Conservation (phyloP, 1,139 yeast species). For the Scheffersomyces parashehatae region DNA sequence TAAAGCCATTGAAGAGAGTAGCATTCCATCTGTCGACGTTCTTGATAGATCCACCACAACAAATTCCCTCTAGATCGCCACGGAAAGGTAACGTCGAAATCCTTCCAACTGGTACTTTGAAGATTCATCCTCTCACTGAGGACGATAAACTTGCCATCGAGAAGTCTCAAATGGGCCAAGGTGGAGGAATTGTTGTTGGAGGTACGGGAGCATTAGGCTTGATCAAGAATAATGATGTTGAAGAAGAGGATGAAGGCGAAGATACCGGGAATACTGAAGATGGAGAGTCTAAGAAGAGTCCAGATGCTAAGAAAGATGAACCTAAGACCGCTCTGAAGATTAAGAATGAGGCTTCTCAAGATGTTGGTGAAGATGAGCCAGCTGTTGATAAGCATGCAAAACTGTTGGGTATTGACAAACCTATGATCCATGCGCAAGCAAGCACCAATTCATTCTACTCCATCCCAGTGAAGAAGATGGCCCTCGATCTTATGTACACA, state of each 20-base stretch:
- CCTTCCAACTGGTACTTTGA: constrained; percentile 56
- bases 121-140: constrained; percentile 61
- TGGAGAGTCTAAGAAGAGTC: constrained; percentile 15
- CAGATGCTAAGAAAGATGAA: constrained; percentile 28
- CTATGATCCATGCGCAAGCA: constrained; percentile 33
- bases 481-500: constrained; percentile 66
- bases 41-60: constrained; percentile 72
- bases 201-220: constrained; percentile 67
- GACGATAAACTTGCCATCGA: constrained; percentile 50
- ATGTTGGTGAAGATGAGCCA: constrained; percentile 36
- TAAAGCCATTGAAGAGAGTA: constrained; percentile 60
- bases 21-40: constrained; percentile 74
- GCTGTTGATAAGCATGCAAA: constrained; percentile 43
- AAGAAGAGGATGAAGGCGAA: constrained; percentile 9
- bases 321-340: not conserved
- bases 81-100: constrained; percentile 72
- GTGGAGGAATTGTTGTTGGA: constrained; percentile 79
- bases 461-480: constrained; percentile 46
- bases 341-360: constrained; percentile 1
- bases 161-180: constrained; percentile 51
- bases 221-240: constrained; percentile 19
- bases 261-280: constrained; percentile 25
- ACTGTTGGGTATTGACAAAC: constrained; percentile 48
- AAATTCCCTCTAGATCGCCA: constrained; percentile 65
- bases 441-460: constrained; percentile 19